Percentiles rank a stretch among this genome's conserved stretches.
Evolutionary conservation across 1,284 basidiomycete genomes (phyloP).

Genomic region (Irpex lacteus): DNA sequence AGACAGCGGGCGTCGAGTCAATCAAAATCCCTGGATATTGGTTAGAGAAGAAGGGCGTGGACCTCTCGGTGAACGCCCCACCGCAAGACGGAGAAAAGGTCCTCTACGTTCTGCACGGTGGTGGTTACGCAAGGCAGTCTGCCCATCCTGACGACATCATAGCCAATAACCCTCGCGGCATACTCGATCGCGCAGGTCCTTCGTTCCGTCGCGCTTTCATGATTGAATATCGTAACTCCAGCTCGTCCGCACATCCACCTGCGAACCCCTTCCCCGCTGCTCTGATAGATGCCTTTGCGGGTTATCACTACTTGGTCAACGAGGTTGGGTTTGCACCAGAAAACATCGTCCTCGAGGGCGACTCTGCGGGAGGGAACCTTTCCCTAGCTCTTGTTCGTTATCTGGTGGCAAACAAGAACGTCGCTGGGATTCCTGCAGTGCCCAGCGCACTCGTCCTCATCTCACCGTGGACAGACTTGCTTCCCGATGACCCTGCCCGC

Average conservation of each 20-base stretch:
- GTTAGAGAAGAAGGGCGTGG: conserved; percentile 40
- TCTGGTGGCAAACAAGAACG: conserved; percentile 19
- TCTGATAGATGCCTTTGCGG: conserved; percentile 45
- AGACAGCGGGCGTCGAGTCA: conserved; percentile 37
- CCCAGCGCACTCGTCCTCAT: conserved; percentile 36
- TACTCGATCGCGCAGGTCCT: conserved; percentile 18
- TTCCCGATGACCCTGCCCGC: conserved; percentile 42
- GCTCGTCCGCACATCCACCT: conserved; percentile 18
- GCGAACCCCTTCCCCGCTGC: conserved; percentile 44
- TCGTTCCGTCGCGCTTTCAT: conserved; percentile 30
- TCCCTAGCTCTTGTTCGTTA: conserved; percentile 39
- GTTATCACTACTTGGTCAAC: conserved; percentile 42
- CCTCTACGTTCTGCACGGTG: conserved; percentile 50
- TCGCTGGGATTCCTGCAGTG: conserved; percentile 32
- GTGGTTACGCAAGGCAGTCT: conserved; percentile 39
- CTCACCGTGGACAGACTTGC: conserved; percentile 59
- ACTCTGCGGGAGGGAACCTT: conserved; percentile 55
- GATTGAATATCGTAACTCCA: conserved; percentile 33
- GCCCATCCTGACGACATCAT: conserved; percentile 24
- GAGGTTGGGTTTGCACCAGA: conserved; percentile 35
- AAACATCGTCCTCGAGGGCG: conserved; percentile 50
- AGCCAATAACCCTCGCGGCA: conserved; percentile 18
- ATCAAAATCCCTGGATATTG: conserved; percentile 56
- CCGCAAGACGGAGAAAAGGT: conserved; percentile 49
- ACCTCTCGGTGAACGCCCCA: conserved; percentile 30